These are phyloP conservation scores for Penicillium corylophilum DNA, from an alignment of 2,329 filamentous ascomycete genomes.

Conservation along the genomic window DNA sequence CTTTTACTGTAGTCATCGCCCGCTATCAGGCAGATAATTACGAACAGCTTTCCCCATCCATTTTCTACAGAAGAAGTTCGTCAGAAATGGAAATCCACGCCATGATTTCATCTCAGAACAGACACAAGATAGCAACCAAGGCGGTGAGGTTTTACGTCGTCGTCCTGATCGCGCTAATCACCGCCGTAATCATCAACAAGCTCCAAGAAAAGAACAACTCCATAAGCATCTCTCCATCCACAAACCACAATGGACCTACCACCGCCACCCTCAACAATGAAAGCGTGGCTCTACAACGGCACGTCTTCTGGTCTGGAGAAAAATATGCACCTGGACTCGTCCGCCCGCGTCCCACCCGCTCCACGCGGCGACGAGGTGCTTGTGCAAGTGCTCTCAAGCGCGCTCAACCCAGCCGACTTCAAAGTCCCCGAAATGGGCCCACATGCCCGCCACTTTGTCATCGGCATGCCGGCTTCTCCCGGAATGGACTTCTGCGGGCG, in stretches of 20 bases:
- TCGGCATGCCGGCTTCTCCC: slow-evolving; percentile 48
- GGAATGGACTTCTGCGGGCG: slow-evolving; percentile 53
- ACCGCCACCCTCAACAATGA: slow-evolving; percentile 47
- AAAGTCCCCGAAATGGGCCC: slow-evolving; percentile 57
- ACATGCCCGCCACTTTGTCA: slow-evolving; percentile 36
- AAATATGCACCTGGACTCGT: slow-evolving; percentile 49
- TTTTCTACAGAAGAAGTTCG: too few species aligned
- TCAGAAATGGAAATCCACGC: too few species aligned
- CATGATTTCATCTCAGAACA: too few species aligned
- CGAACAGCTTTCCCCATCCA: too few species aligned
- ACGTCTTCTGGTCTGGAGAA: slow-evolving; percentile 52
- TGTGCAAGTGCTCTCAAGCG: slow-evolving; percentile 53
- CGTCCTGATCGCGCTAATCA: too few species aligned
- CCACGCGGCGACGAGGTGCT: slow-evolving; percentile 51
- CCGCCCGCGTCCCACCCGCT: slow-evolving; percentile 44
- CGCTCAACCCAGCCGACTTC: slow-evolving; percentile 65
- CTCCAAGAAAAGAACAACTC: background rate
- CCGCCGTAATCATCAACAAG: background rate
- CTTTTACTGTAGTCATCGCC: too few species aligned
- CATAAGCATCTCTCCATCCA: background rate
- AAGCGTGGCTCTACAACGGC: slow-evolving; percentile 57
- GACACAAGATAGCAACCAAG: too few species aligned
- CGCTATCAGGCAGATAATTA: too few species aligned
- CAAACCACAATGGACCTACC: background rate
- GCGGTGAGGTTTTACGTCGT: too few species aligned